These are phyloP conservation scores for Nigrospora oryzae DNA, from an alignment of 2,329 filamentous ascomycete genomes.

Conservation along the genomic window DNA sequence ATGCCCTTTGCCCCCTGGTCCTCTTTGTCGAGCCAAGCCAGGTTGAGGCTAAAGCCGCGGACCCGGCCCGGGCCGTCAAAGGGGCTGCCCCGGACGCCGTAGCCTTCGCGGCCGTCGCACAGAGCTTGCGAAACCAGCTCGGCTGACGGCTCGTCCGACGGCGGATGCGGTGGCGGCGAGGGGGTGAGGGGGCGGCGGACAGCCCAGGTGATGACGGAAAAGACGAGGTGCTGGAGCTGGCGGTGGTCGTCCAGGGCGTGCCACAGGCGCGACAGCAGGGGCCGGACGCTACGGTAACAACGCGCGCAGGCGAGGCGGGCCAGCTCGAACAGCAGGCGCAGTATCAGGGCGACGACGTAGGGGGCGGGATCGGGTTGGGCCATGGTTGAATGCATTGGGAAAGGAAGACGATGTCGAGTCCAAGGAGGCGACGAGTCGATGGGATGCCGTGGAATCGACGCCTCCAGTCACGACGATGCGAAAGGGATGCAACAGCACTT, in stretches of 20 bases:
- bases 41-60: conserved; percentile 1
- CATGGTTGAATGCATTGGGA: background rate
- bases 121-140: too few relatives aligned
- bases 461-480: background rate
- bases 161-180: too few relatives aligned
- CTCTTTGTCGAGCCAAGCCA: conserved; percentile 3
- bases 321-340: too few relatives aligned
- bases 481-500: background rate
- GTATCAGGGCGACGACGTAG: too few relatives aligned
- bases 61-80: background rate
- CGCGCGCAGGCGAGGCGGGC: background rate
- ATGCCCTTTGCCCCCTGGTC: background rate
- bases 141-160: too few relatives aligned
- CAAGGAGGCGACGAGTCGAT: too few relatives aligned
- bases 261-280: too few relatives aligned
- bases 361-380: background rate
- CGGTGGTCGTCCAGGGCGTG: background rate
- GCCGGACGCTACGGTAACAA: background rate
- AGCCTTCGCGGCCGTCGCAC: background rate
- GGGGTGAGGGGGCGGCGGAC: background rate
- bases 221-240: background rate
- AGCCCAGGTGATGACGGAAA: background rate
- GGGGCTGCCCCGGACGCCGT: background rate
- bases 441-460: too few relatives aligned
- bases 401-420: too few relatives aligned